Evolutionary conservation across 495 filamentous ascomycete species (phyloP).

Genomic region (Cercophora newfieldiana): DNA sequence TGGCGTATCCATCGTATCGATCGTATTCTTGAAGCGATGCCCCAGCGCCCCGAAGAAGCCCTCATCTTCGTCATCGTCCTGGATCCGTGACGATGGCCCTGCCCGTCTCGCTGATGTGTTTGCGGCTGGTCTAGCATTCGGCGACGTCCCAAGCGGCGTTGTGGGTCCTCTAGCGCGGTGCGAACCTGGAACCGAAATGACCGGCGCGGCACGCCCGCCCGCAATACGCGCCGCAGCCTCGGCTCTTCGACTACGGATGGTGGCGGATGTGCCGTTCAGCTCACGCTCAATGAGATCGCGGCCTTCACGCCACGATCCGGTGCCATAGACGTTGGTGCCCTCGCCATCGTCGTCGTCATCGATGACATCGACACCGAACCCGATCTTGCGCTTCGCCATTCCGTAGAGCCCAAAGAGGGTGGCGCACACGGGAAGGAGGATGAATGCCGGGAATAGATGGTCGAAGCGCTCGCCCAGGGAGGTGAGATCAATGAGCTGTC

Average conservation of each 20-base stretch:
- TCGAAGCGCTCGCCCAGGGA: slow-evolving; percentile 82
- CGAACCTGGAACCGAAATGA: slow-evolving; percentile 39
- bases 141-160: slow-evolving; percentile 47
- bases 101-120: slow-evolving; percentile 36
- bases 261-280: slow-evolving; percentile 58
- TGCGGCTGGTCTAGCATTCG: slow-evolving; percentile 36
- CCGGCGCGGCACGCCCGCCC: slow-evolving; percentile 31
- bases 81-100: slow-evolving; percentile 25
- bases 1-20: slow-evolving; percentile 80
- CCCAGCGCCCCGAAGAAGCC: slow-evolving; percentile 80
- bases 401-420: slow-evolving; percentile 87
- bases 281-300: slow-evolving; percentile 92
- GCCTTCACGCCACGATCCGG: slow-evolving; percentile 90
- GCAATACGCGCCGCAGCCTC: slow-evolving; percentile 31
- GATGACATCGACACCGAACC: slow-evolving; percentile 73
- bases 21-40: slow-evolving; percentile 84
- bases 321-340: slow-evolving; percentile 63
- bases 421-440: slow-evolving; percentile 79
- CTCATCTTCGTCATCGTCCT: slow-evolving; percentile 66
- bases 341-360: slow-evolving; percentile 73
- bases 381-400: slow-evolving; percentile 70
- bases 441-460: slow-evolving; percentile 81
- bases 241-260: slow-evolving; percentile 36
- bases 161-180: slow-evolving; percentile 24
- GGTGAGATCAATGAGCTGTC: slow-evolving; percentile 79